A percentile compares a stretch with the other conserved stretches of the same genome.
Evolutionary conservation across 1,139 yeast species (phyloP).

Genomic region (Candida labiduridarum): DNA sequence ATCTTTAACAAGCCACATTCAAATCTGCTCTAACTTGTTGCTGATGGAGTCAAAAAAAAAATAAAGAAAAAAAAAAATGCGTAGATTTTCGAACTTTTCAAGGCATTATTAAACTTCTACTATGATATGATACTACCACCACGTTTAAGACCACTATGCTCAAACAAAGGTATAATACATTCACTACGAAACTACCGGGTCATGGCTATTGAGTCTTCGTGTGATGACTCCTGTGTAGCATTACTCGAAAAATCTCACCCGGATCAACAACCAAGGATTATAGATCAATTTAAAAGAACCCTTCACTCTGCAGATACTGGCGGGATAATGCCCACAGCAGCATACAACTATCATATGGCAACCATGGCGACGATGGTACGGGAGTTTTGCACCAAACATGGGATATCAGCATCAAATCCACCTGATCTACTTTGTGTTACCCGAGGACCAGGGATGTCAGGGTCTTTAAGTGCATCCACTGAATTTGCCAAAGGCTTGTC

Average conservation of each 20-base stretch:
- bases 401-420: slow-evolving; percentile 27
- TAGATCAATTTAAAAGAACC: slow-evolving; percentile 67
- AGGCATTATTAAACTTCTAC: not conserved
- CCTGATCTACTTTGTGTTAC: slow-evolving; percentile 89
- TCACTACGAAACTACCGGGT: slow-evolving; percentile 54
- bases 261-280: slow-evolving; percentile 41
- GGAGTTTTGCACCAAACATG: slow-evolving; percentile 29
- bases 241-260: slow-evolving; percentile 53
- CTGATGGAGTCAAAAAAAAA: not conserved
- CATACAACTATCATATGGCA: slow-evolving; percentile 75
- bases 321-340: slow-evolving; percentile 88
- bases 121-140: slow-evolving; percentile 15
- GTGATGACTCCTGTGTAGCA: slow-evolving; percentile 94
- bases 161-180: not conserved
- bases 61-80: not conserved
- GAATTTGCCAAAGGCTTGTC: slow-evolving; percentile 86
- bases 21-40: too few species aligned
- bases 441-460: slow-evolving; percentile 97
- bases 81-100: not conserved
- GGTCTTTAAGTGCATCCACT: slow-evolving; percentile 79
- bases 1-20: too few species aligned
- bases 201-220: slow-evolving; percentile 87
- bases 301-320: slow-evolving; percentile 69
- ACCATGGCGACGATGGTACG: slow-evolving; percentile 38
- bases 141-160: not conserved